Conservation (phyloP, 768 basidiomycete genomes). For the Lentinus brumalis region DNA sequence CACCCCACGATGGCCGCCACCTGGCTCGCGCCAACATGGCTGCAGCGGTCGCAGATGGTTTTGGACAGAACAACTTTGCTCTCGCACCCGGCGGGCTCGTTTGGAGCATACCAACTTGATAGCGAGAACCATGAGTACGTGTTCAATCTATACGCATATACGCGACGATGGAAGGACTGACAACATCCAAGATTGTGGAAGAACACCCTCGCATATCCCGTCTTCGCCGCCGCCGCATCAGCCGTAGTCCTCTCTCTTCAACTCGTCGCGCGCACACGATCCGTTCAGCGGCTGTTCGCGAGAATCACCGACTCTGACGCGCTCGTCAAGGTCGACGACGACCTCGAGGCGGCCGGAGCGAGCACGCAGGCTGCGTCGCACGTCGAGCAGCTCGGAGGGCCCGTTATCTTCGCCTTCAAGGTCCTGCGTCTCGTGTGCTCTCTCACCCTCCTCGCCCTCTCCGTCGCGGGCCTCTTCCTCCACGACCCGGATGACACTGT, state of each 20-base stretch:
- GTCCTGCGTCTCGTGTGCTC: conserved; percentile 47
- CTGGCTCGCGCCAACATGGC: conserved; percentile 15
- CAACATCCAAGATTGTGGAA: conserved; percentile 9
- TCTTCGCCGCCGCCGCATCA: conserved; percentile 11
- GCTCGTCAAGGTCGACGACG: neutral
- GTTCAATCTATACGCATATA: neutral
- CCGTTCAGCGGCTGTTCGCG: conserved; percentile 6
- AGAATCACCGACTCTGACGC: conserved; percentile 7
- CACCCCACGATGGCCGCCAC: conserved; percentile 11
- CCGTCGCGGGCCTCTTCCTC: conserved; percentile 43
- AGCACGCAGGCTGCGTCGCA: neutral
- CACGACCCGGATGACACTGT: conserved; percentile 14
- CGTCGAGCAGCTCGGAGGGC: conserved; percentile 43
- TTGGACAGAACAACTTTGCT: conserved; percentile 2
- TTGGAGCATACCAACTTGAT: neutral
- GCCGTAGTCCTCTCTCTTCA: conserved; percentile 15
- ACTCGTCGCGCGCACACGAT: conserved; percentile 10
- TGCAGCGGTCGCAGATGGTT: conserved; percentile 10
- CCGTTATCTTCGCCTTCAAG: conserved; percentile 48
- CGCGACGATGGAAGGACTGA: neutral
- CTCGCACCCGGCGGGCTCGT: neutral
- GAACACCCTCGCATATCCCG: conserved; percentile 17
- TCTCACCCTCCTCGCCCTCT: conserved; percentile 51
- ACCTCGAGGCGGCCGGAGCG: neutral
- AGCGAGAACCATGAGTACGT: conserved; percentile 9